These are phyloP conservation scores for Nothophoma quercina DNA, from an alignment of 2,329 filamentous ascomycete species.

Conservation along the genomic window DNA sequence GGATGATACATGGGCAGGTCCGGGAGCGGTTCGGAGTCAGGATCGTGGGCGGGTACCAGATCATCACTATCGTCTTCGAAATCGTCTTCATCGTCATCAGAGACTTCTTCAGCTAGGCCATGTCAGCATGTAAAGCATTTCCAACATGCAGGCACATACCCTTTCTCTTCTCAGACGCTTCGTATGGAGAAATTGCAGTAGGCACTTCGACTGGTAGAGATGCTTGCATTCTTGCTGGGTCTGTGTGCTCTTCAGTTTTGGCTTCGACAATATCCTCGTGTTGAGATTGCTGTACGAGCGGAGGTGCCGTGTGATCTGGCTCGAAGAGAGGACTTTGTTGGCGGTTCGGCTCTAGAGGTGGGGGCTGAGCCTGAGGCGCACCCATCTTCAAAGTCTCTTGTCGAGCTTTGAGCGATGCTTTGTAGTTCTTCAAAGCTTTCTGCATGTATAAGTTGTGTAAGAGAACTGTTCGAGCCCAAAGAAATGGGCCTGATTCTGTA, in stretches of 20 bases:
- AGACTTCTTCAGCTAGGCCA: neutral
- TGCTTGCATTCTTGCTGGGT: neutral
- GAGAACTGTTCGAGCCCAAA: no score
- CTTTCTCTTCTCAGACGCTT: conserved; percentile 2
- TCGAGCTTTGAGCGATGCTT: neutral
- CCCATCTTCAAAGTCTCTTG: neutral
- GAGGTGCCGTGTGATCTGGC: neutral
- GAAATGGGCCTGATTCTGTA: no score
- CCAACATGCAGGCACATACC: neutral
- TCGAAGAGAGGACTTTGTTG: neutral
- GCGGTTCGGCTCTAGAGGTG: neutral
- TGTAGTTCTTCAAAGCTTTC: neutral
- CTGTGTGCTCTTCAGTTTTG: neutral
- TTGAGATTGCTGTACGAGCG: neutral
- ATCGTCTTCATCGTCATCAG: conserved; percentile 8
- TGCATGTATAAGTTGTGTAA: neutral
- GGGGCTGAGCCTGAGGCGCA: neutral
- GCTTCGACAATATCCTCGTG: neutral
- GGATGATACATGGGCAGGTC: conserved; percentile 29
- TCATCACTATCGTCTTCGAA: conserved; percentile 3
- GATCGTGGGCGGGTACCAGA: conserved; percentile 12
- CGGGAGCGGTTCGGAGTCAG: conserved; percentile 10
- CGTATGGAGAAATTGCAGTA: no score
- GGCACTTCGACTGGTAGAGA: no score
- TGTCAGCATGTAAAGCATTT: neutral